A percentile compares a stretch with the other conserved stretches of the same genome.
These are phyloP conservation scores for Annulohypoxylon bovei DNA, from an alignment of 495 filamentous ascomycete genomes.

Conservation along the genomic window DNA sequence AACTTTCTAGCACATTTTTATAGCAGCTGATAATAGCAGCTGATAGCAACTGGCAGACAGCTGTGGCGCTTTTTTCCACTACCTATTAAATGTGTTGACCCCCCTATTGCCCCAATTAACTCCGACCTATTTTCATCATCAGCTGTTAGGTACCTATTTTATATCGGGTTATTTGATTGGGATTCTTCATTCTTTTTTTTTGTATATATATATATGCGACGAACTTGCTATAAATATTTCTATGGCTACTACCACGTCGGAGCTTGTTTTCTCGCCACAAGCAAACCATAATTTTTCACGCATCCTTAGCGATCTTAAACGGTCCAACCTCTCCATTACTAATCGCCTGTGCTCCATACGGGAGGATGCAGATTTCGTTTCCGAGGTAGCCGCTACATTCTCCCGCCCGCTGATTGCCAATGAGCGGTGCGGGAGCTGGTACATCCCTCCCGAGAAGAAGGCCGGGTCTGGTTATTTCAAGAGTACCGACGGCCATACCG, in stretches of 20 bases:
- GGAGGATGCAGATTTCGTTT: constrained; percentile 73
- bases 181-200: neutral
- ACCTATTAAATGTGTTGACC: neutral
- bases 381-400: constrained; percentile 59
- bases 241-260: constrained; percentile 46
- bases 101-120: neutral
- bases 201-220: neutral
- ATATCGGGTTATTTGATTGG: neutral
- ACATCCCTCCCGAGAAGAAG: constrained; percentile 75
- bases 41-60: no score
- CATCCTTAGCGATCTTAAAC: constrained; percentile 69
- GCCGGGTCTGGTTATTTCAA: constrained; percentile 89
- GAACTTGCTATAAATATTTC: neutral
- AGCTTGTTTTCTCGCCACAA: constrained; percentile 61
- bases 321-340: constrained; percentile 76
- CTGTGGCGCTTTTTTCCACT: neutral
- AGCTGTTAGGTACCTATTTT: no score
- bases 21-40: no score
- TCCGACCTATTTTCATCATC: neutral
- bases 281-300: constrained; percentile 64
- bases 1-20: no score
- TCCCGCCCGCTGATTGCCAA: constrained; percentile 88
- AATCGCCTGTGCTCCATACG: constrained; percentile 83
- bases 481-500: constrained; percentile 93
- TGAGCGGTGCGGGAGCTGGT: constrained; percentile 96